These are phyloP conservation scores for Aquanectria penicillioides DNA, from an alignment of 2,329 filamentous ascomycete species.

Conservation along the genomic window DNA sequence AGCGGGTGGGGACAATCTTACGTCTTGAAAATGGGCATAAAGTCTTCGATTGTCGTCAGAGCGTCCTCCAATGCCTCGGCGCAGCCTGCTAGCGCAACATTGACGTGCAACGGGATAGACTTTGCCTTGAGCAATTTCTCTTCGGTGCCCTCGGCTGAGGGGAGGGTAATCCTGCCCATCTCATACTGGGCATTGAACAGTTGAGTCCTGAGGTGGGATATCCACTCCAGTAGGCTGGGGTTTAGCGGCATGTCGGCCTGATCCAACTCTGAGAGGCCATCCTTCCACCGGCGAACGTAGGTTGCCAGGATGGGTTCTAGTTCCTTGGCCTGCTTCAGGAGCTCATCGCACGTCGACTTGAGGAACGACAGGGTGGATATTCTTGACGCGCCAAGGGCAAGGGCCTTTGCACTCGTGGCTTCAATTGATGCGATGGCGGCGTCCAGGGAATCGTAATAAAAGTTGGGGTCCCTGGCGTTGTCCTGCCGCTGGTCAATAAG, in stretches of 20 bases:
- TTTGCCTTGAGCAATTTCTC: not conserved
- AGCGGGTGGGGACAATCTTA: not conserved
- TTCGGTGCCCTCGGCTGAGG: not conserved
- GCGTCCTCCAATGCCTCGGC: constrained; percentile 21
- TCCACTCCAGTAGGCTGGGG: constrained; percentile 24
- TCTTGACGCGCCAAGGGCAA: constrained; percentile 13
- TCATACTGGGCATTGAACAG: not conserved
- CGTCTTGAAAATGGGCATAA: constrained; percentile 36
- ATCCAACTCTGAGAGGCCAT: constrained; percentile 15
- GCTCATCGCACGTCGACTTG: constrained; percentile 19
- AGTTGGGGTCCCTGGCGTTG: constrained; percentile 9
- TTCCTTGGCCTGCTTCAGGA: constrained; percentile 26
- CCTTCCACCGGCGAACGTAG: constrained; percentile 28
- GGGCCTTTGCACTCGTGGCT: not conserved
- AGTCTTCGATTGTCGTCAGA: not conserved
- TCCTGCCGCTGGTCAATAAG: not conserved
- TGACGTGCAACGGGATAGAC: constrained; percentile 23
- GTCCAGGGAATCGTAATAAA: constrained; percentile 22
- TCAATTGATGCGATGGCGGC: not conserved
- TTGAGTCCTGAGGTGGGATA: constrained; percentile 9
- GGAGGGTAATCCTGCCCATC: not conserved
- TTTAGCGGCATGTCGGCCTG: constrained; percentile 25
- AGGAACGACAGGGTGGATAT: constrained; percentile 32
- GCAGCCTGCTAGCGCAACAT: constrained; percentile 11
- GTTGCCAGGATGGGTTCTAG: constrained; percentile 25